phyloP scores from a whole-genome alignment of 805 yeast species.

The Yamadazyma sp. region DNA sequence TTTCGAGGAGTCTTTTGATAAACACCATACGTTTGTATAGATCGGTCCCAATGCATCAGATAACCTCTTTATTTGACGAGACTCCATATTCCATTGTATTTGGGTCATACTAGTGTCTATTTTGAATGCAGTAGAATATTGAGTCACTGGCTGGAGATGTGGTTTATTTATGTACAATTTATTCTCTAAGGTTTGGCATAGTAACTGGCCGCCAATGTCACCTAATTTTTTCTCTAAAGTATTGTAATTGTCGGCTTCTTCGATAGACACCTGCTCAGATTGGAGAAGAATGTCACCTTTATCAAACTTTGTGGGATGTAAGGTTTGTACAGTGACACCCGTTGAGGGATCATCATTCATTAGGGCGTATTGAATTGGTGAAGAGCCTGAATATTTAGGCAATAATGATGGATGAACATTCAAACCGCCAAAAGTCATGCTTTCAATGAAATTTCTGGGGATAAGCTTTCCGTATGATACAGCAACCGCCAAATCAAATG shows the following conservation, averaged over 20 bases:
- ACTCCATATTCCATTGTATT: slow-evolving; percentile 46
- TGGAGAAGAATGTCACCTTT: slow-evolving; percentile 68
- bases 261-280: slow-evolving; percentile 42
- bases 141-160: slow-evolving; percentile 18
- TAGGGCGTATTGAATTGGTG: slow-evolving; percentile 82
- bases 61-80: slow-evolving; percentile 39
- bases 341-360: slow-evolving; percentile 59
- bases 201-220: slow-evolving; percentile 55
- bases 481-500: slow-evolving; percentile 73
- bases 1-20: slow-evolving; percentile 29
- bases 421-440: slow-evolving; percentile 61
- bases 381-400: slow-evolving; percentile 81
- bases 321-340: slow-evolving; percentile 86
- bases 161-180: slow-evolving; percentile 15
- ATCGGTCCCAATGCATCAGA: slow-evolving; percentile 56
- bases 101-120: slow-evolving; percentile 39
- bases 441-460: slow-evolving; percentile 54
- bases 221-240: slow-evolving; percentile 55
- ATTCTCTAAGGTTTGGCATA: slow-evolving; percentile 43
- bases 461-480: slow-evolving; percentile 87
- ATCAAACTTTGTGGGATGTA: slow-evolving; percentile 87
- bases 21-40: slow-evolving; percentile 40
- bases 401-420: slow-evolving; percentile 92
- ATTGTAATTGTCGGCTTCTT: slow-evolving; percentile 39
- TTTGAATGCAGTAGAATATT: slow-evolving; percentile 57